These are phyloP conservation scores for Deakozyma indianensis DNA, from an alignment of 805 yeast genomes.

Conservation along the genomic window DNA sequence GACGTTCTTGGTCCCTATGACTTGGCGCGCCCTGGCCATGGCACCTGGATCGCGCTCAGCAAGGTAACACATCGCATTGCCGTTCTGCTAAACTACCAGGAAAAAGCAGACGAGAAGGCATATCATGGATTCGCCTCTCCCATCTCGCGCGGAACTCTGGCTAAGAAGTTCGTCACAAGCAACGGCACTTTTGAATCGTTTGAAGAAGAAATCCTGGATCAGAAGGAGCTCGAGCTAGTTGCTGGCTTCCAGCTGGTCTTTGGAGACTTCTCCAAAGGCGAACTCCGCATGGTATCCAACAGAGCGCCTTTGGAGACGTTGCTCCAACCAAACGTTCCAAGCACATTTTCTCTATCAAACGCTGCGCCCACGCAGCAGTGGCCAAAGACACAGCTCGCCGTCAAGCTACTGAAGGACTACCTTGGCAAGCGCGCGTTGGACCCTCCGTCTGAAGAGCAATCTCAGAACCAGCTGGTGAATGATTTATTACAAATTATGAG, in stretches of 20 bases:
- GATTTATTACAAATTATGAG: slow-evolving; percentile 43
- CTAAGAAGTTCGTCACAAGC: slow-evolving; percentile 30
- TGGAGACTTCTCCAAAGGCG: slow-evolving; percentile 6
- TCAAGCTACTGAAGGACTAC: slow-evolving; percentile 21
- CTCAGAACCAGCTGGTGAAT: slow-evolving; percentile 26
- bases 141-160: slow-evolving; percentile 40
- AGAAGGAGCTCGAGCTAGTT: slow-evolving; percentile 6
- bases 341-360: slow-evolving; percentile 51
- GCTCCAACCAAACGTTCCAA: slow-evolving; percentile 7
- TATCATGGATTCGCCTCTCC: slow-evolving; percentile 11
- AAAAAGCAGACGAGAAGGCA: slow-evolving; percentile 20
- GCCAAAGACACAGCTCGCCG: slow-evolving; percentile 56
- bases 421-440: background rate
- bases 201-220: slow-evolving; percentile 22
- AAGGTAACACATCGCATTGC: slow-evolving; percentile 44
- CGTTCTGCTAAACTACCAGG: slow-evolving; percentile 63
- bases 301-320: slow-evolving; percentile 1
- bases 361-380: slow-evolving; percentile 41
- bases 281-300: slow-evolving; percentile 8
- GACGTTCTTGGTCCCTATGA: slow-evolving; percentile 57
- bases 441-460: too few relatives aligned
- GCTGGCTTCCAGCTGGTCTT: slow-evolving; percentile 20
- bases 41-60: slow-evolving; percentile 84
- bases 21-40: slow-evolving; percentile 55
- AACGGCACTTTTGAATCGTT: slow-evolving; percentile 28